phyloP scores from a whole-genome alignment of 169 alveolate genomes.

The Eimeria sp. region DNA sequence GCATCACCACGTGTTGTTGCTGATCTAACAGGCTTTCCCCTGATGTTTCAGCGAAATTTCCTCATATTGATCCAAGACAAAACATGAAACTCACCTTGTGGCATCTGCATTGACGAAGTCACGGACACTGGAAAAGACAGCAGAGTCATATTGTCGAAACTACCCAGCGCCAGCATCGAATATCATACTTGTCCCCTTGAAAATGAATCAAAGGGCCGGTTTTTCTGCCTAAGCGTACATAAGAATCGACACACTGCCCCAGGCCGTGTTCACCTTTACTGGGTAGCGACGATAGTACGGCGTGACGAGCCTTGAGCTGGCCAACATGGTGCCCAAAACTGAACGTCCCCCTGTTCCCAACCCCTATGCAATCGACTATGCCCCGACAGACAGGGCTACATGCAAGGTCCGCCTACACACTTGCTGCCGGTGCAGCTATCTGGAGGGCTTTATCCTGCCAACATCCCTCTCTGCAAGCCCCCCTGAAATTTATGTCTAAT shows the following conservation, averaged over 20 bases:
- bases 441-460: not conserved
- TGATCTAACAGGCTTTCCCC: not conserved
- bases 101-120: not conserved
- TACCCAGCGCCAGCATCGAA: not conserved
- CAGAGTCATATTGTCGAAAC: not conserved
- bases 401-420: constrained; percentile 76
- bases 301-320: not conserved
- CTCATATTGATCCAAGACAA: not conserved
- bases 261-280: not conserved
- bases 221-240: not conserved
- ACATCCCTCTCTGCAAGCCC: no score
- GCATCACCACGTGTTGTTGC: not conserved
- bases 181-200: not conserved
- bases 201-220: not conserved
- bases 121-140: not conserved
- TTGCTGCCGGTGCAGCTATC: not conserved
- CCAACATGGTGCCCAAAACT: constrained; percentile 65
- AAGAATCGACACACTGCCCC: not conserved
- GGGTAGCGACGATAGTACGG: not conserved
- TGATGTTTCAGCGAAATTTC: not conserved
- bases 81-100: not conserved
- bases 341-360: constrained; percentile 66
- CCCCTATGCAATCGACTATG: constrained; percentile 80
- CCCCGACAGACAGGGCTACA: constrained; percentile 84
- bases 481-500: not conserved